Percentiles rank a stretch among this genome's conserved stretches.
phyloP scores from a whole-genome alignment of 306 rosid species.

The Sophora flavescens region DNA sequence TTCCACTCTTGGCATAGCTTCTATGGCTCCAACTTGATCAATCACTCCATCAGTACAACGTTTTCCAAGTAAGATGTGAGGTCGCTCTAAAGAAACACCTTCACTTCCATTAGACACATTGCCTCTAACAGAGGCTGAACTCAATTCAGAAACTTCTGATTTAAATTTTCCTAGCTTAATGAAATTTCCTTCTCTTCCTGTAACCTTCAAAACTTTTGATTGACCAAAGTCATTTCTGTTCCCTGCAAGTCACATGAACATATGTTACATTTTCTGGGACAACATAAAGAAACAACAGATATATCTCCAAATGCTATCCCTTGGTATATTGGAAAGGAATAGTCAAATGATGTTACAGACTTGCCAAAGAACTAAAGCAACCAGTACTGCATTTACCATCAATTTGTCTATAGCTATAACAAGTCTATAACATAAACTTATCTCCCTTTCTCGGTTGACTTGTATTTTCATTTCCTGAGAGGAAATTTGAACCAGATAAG shows the following conservation, averaged over 20 bases:
- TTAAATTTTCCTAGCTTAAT: slow-evolving; percentile 80
- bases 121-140: slow-evolving; percentile 54
- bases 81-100: slow-evolving; percentile 51
- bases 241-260: slow-evolving; percentile 56
- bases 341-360: background rate
- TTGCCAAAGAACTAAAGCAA: background rate
- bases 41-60: slow-evolving; percentile 54
- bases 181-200: slow-evolving; percentile 75
- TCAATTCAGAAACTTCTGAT: slow-evolving; percentile 60
- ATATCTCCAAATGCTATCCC: slow-evolving; percentile 27
- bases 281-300: slow-evolving; percentile 26
- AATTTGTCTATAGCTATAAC: slow-evolving; percentile 47
- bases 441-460: slow-evolving; percentile 56
- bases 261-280: slow-evolving; percentile 1
- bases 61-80: slow-evolving; percentile 52
- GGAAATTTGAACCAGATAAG: slow-evolving; percentile 39
- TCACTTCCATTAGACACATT: slow-evolving; percentile 61
- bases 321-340: slow-evolving; percentile 28
- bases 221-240: slow-evolving; percentile 62
- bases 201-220: slow-evolving; percentile 61
- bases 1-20: slow-evolving; percentile 57
- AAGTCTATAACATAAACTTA: slow-evolving; percentile 52
- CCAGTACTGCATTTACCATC: slow-evolving; percentile 58
- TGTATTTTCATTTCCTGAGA: slow-evolving; percentile 60
- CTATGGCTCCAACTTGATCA: slow-evolving; percentile 47